Evolutionary conservation across 352 stramenopile genomes (phyloP).

Genomic region (Pythium grandisporangium): DNA sequence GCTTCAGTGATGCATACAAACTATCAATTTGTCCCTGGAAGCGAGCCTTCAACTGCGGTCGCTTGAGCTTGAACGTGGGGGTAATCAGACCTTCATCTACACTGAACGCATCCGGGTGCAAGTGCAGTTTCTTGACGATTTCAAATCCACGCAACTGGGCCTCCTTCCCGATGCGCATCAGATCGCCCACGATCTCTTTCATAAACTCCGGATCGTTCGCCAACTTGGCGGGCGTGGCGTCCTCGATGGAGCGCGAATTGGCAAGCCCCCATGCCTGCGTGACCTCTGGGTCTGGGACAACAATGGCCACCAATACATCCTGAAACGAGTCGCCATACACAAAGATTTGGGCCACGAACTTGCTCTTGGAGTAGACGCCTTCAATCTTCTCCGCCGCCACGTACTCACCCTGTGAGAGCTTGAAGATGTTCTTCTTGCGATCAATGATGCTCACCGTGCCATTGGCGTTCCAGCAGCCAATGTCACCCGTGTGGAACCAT

Average conservation of each 20-base stretch:
- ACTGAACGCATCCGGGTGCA: conserved; percentile 79
- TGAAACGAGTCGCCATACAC: conserved; percentile 94
- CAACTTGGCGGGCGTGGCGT: conserved; percentile 23
- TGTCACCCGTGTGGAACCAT: conserved; percentile 94
- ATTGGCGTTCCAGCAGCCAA: conserved; percentile 89
- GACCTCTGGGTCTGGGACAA: conserved; percentile 65
- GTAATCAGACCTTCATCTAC: conserved; percentile 91
- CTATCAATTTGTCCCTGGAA: conserved; percentile 40
- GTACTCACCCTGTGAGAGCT: conserved; percentile 90
- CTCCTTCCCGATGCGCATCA: conserved; percentile 40
- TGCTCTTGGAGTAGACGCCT: conserved; percentile 84
- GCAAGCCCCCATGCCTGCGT: conserved; percentile 1
- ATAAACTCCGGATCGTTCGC: conserved; percentile 36
- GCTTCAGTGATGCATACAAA: conserved; percentile 25
- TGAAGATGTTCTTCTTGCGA: conserved; percentile 90
- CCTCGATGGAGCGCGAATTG: conserved; percentile 18
- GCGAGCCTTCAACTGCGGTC: conserved; percentile 42
- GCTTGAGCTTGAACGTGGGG: conserved; percentile 95
- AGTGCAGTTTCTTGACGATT: conserved; percentile 81
- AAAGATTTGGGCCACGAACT: conserved; percentile 89
- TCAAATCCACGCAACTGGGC: conserved; percentile 89
- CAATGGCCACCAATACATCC: conserved; percentile 85
- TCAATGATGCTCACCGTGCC: conserved; percentile 83
- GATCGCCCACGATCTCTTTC: conserved; percentile 64
- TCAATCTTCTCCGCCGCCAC: conserved; percentile 95